A percentile compares a stretch with the other conserved stretches of the same genome.
Conservation (phyloP, 805 yeast genomes). For the Scheffersomyces coipomensis region DNA sequence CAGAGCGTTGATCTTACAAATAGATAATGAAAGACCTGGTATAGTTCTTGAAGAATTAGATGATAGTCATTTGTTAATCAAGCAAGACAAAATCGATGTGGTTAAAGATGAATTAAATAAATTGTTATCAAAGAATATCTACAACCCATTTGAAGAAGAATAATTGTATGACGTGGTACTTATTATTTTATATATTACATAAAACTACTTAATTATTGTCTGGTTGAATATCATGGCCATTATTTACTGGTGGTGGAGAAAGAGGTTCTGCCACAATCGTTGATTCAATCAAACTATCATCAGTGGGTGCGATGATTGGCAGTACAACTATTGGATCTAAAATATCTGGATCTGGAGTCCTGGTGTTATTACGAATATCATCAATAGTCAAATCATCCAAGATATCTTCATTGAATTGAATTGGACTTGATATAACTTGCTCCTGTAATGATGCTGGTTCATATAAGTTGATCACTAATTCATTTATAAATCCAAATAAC, state of each 20-base stretch:
- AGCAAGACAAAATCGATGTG: slow-evolving; percentile 69
- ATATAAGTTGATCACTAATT: slow-evolving; percentile 21
- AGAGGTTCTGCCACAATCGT: too few relatives aligned
- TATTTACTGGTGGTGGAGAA: too few relatives aligned
- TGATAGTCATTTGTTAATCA: slow-evolving; percentile 85
- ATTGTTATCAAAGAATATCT: slow-evolving; percentile 77
- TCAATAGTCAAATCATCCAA: slow-evolving; percentile 17
- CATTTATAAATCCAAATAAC: slow-evolving; percentile 48
- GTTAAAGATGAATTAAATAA: slow-evolving; percentile 77
- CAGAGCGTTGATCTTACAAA: slow-evolving; percentile 76
- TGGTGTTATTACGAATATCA: too few relatives aligned
- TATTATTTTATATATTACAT: too few relatives aligned
- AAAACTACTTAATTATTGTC: too few relatives aligned
- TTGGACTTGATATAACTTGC: background rate
- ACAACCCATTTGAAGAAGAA: slow-evolving; percentile 79
- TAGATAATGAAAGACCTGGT: slow-evolving; percentile 75
- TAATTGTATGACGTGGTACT: too few relatives aligned
- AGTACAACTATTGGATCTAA: too few relatives aligned
- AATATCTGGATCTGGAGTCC: too few relatives aligned
- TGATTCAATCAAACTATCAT: too few relatives aligned
- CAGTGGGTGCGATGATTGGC: too few relatives aligned
- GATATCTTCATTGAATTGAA: slow-evolving; percentile 25
- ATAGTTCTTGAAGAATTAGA: slow-evolving; percentile 76
- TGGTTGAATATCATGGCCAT: too few relatives aligned
- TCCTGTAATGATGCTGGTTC: too few relatives aligned